Evolutionary conservation across 805 yeast species (phyloP), one percentile per base, ranked within the genome.

Genomic region (Cyberlindnera lachancei): DNA sequence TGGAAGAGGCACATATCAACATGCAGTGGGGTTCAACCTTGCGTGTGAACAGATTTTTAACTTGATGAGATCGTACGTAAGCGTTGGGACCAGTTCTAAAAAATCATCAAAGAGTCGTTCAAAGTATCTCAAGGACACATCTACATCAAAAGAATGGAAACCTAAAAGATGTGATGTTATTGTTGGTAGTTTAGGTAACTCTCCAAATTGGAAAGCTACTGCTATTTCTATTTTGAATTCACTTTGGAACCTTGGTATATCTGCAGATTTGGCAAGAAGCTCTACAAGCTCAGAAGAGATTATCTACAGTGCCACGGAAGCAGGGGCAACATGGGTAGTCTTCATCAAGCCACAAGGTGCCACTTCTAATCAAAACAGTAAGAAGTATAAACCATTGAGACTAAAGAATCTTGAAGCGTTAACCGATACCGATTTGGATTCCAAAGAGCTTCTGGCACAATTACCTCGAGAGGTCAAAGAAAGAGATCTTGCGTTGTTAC

Each of bases 11-110:
- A 50, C 48, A 24, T 40, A 69, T 30, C 65, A 70, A 15, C 66
- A 68, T 33, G 95, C 87, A 1, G 96, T 88, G 26, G 97, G 98
- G 0, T 80, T 92, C 50, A 79, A 85, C 40, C 56, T 92, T 35
- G 84, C 92, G 0, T 75, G 85, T 68, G 86, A 79, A 45, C 69
- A 70, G 26, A 58, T 79, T 0, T 70, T 74, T 41, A 64, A 64
- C 18, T 57, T 70, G 5, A 72, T 75, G 60, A 66, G 65, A 39
- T 56, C 61, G 16, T 67, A 64, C 41, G 67, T 68, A 46, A 67
- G 58, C 42, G 38, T 64, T 29, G 50, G 54, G 28, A 46, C 54
- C 7, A 44, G 49, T 18, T 52, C 50, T 21, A 41, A 38, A 31
- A 33, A 34, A 11, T 16, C 40, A 7, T 16, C 40, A 7, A 52